phyloP scores from a whole-genome alignment of 441 rosid genomes.

The Daphne laureola region DNA sequence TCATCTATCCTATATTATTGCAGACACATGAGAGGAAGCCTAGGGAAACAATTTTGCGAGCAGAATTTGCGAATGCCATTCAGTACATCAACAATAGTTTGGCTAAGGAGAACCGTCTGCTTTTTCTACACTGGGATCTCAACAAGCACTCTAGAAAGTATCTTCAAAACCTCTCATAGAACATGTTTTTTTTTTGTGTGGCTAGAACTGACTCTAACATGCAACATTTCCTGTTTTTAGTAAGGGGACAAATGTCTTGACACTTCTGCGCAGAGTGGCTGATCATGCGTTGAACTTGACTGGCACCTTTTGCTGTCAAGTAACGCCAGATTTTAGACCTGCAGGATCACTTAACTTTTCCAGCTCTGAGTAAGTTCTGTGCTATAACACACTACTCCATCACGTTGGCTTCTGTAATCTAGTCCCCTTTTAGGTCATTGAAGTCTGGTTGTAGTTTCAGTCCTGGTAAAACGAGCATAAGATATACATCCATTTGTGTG shows the following conservation, averaged over 20 bases:
- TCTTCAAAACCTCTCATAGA: background rate
- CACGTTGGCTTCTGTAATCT: too few relatives aligned
- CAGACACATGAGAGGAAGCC: conserved; percentile 74
- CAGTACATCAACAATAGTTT: conserved; percentile 44
- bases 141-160: conserved; percentile 64
- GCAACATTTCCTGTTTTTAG: conserved; percentile 24
- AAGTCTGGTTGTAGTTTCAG: too few relatives aligned
- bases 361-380: conserved; percentile 50
- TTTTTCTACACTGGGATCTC: conserved; percentile 71
- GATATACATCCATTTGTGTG: too few relatives aligned
- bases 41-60: conserved; percentile 62
- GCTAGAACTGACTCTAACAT: conserved; percentile 10
- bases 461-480: too few relatives aligned
- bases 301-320: conserved; percentile 49
- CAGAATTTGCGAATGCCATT: conserved; percentile 64
- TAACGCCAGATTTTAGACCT: conserved; percentile 28
- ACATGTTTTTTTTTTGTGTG: conserved; percentile 4
- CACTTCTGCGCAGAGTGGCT: conserved; percentile 48
- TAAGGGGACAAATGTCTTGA: conserved; percentile 51
- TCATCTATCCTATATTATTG: conserved; percentile 15
- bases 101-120: conserved; percentile 47
- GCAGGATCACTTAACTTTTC: conserved; percentile 34
- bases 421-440: too few relatives aligned
- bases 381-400: too few relatives aligned
- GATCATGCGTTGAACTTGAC: conserved; percentile 55